Percentiles rank a stretch among this genome's conserved stretches.
phyloP scores from a whole-genome alignment of 306 rosid species.

The Abrus precatorius region DNA sequence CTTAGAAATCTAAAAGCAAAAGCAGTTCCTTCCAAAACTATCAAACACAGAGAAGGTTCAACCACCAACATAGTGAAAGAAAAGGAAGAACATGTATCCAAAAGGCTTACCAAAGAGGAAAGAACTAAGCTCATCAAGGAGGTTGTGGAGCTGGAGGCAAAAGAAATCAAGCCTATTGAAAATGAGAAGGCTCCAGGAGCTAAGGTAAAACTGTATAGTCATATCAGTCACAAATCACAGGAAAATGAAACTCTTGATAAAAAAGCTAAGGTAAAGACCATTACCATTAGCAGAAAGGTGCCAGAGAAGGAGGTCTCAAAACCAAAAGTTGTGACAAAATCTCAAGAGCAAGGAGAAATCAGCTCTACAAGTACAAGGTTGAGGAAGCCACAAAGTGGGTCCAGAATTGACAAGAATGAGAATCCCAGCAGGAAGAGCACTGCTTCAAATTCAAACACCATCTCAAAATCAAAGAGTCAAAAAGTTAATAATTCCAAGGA shows the following conservation, averaged over 20 bases:
- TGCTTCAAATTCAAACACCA: slow-evolving; percentile 47
- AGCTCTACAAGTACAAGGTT: slow-evolving; percentile 52
- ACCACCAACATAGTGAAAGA: slow-evolving; percentile 53
- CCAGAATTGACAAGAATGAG: slow-evolving; percentile 53
- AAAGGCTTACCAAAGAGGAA: slow-evolving; percentile 55
- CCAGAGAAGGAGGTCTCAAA: slow-evolving; percentile 58
- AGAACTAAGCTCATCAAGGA: slow-evolving; percentile 48
- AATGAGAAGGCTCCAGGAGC: slow-evolving; percentile 55
- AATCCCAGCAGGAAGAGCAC: slow-evolving; percentile 47
- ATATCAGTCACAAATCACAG: slow-evolving; percentile 54
- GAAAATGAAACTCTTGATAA: slow-evolving; percentile 58
- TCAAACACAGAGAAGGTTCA: slow-evolving; percentile 54
- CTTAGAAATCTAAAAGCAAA: slow-evolving; percentile 55
- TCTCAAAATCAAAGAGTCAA: slow-evolving; percentile 47
- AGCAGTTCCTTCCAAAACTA: slow-evolving; percentile 50
- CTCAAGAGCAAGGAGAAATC: slow-evolving; percentile 64
- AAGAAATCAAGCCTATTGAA: slow-evolving; percentile 56
- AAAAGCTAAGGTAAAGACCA: slow-evolving; percentile 51
- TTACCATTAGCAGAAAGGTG: slow-evolving; percentile 50
- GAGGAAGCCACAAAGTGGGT: slow-evolving; percentile 60
- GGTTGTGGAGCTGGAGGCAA: slow-evolving; percentile 51
- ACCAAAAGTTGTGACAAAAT: slow-evolving; percentile 54
- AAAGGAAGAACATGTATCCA: slow-evolving; percentile 51
- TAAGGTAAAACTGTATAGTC: slow-evolving; percentile 54
- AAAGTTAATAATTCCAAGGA: slow-evolving; percentile 44